Conservation (phyloP, 257 asterid species). For the Nicotiana tabacum region DNA sequence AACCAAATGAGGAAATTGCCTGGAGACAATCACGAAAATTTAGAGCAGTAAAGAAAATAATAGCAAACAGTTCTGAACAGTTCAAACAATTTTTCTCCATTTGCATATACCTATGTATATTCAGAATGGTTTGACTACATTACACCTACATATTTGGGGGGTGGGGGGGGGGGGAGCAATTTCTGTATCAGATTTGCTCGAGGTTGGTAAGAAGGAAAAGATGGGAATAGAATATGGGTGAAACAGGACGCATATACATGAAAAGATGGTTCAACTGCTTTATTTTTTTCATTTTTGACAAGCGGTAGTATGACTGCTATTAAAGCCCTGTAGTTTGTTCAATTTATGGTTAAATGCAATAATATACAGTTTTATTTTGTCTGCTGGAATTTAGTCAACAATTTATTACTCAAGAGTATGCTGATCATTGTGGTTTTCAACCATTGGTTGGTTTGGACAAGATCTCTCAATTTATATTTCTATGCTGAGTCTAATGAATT, state of each 20-base stretch:
- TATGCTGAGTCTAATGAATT: neutral
- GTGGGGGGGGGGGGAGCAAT: neutral
- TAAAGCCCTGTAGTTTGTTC: neutral
- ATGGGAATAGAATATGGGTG: neutral
- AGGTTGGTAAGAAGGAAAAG: neutral
- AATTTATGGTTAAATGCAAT: neutral
- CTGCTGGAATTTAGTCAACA: neutral
- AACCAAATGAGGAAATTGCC: slow-evolving; percentile 47
- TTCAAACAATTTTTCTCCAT: neutral
- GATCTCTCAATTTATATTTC: neutral
- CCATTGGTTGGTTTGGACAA: neutral
- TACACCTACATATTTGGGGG: neutral
- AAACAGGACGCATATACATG: neutral
- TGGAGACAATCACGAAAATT: slow-evolving; percentile 23
- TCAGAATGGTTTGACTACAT: neutral
- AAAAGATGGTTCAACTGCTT: neutral
- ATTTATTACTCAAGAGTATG: neutral
- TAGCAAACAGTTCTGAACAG: slow-evolving; percentile 2
- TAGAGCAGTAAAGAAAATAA: slow-evolving; percentile 15
- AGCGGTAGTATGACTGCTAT: neutral
- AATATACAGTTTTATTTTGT: neutral
- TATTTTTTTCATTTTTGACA: neutral
- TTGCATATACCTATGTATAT: neutral
- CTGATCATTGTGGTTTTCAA: neutral
- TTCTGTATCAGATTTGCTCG: neutral